A percentile compares a stretch with the other conserved stretches of the same genome.
Evolutionary conservation across 176 grass and related monocot genomes (phyloP).

Genomic region (Eremochloa ophiuroides): DNA sequence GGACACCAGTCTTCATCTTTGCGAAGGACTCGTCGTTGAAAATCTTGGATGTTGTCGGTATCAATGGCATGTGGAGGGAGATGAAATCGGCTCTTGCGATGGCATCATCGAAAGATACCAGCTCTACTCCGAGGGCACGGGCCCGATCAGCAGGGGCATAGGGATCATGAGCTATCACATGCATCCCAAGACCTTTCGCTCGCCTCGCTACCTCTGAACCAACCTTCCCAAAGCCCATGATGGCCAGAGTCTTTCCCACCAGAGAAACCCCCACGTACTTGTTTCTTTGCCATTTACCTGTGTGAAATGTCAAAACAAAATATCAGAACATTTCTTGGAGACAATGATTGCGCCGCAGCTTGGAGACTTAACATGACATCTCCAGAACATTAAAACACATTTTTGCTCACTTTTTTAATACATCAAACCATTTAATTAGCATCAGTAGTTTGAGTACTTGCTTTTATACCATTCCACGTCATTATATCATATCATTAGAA

Average conservation of each 20-base stretch:
- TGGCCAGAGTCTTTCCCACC: slow-evolving; percentile 81
- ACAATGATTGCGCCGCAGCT: neutral
- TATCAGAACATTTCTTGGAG: slow-evolving; percentile 8
- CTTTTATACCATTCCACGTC: neutral
- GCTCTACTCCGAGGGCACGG: slow-evolving; percentile 72
- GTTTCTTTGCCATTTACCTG: slow-evolving; percentile 87
- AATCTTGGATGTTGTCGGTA: slow-evolving; percentile 62
- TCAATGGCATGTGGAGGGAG: slow-evolving; percentile 93
- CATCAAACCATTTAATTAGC: neutral
- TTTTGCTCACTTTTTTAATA: neutral
- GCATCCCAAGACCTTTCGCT: slow-evolving; percentile 88
- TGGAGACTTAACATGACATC: neutral
- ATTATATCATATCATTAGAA: neutral
- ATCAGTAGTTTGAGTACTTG: neutral
- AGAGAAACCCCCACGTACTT: slow-evolving; percentile 94
- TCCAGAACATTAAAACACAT: neutral
- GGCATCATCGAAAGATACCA: slow-evolving; percentile 89
- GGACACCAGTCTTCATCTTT: slow-evolving; percentile 80
- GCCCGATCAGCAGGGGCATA: slow-evolving; percentile 84
- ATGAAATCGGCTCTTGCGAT: slow-evolving; percentile 84
- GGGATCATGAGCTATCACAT: slow-evolving; percentile 88
- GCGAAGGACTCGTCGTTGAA: slow-evolving; percentile 85
- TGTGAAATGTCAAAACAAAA: neutral
- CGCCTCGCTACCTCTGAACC: slow-evolving; percentile 89
- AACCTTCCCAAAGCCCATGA: slow-evolving; percentile 98